phyloP scores from a whole-genome alignment of 371 early-diverging fungal species.

The Umbelopsis sp. region DNA sequence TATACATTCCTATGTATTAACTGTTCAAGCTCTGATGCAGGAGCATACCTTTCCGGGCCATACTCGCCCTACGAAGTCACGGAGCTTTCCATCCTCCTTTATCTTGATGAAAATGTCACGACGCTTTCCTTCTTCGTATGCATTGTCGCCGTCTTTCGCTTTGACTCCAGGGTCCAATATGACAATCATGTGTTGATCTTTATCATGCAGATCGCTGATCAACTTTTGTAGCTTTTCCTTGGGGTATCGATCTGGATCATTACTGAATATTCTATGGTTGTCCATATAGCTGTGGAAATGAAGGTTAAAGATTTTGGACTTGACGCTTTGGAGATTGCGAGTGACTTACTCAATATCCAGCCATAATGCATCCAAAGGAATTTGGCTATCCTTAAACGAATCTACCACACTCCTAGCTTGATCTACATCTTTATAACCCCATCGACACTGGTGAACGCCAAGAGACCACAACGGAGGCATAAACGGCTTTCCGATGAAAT shows the following conservation, averaged over 20 bases:
- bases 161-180: constrained; percentile 60
- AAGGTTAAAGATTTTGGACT: background rate
- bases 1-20: too few species aligned
- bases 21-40: too few species aligned
- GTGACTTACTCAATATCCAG: constrained; percentile 60
- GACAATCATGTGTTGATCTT: constrained; percentile 48
- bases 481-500: background rate
- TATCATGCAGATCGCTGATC: constrained; percentile 33
- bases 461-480: constrained; percentile 40
- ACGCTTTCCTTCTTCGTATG: constrained; percentile 43
- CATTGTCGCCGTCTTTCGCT: constrained; percentile 32
- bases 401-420: constrained; percentile 55
- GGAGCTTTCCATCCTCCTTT: constrained; percentile 39
- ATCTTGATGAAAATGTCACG: constrained; percentile 52
- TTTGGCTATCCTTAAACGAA: constrained; percentile 47
- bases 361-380: constrained; percentile 69
- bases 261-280: constrained; percentile 51
- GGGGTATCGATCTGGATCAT: constrained; percentile 48
- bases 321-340: background rate
- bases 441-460: constrained; percentile 76
- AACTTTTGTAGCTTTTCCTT: constrained; percentile 31
- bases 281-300: constrained; percentile 52
- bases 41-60: constrained; percentile 59
- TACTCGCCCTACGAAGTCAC: constrained; percentile 48
- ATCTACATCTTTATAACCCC: constrained; percentile 63